Evolutionary conservation across 164 flowering plant genomes (phyloP), one percentile per base, ranked within the genome.

Genomic region (Platanus orientalis): DNA sequence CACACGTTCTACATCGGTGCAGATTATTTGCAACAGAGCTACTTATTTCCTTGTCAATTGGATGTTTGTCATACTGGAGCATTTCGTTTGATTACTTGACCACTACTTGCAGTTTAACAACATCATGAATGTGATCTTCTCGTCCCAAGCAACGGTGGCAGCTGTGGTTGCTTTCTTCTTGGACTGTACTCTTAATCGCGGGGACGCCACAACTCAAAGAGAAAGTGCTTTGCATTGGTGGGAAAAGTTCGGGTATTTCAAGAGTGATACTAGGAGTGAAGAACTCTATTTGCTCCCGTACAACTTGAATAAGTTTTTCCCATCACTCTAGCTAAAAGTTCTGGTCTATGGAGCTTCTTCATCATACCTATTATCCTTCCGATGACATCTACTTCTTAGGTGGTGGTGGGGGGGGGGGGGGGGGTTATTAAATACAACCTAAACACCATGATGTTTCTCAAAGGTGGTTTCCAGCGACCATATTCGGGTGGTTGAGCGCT

Each of bases 211-310:
- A 0, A 64, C 69, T 6, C 69, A 88, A 44, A 71, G 75, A 65
- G 97, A 95, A 78, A 82, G 92, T 49, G 99, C 97, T 11, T 73
- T 84, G 70, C 92, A 88, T 28, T 95, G 97, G 96, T 92, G 96
- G 99, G 88, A 54, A 27, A 89, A 77, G 81, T 92, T 84, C 77
- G 77, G 80, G 58, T 42, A 54, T 32, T 92, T 73, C 66, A 70
- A 70, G n/a, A 36, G 72, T 0, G 99, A 95, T 54, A 55, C 79
- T 0, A 80, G 97, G 53, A 91, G 85, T 44, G 97, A 76, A 30
- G 99, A 95, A 61, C 92, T 95, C 52, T 95, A 92, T 63, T 72
- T 88, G 1, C 81, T 95, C 54, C 99, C 99, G 16, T 83, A 49
- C 69, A 83, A 81, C 54, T 89, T 95, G 2, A 82, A 83, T 69